Conservation (phyloP, 371 early-diverging fungal species). For the Parasitella parasitica region DNA sequence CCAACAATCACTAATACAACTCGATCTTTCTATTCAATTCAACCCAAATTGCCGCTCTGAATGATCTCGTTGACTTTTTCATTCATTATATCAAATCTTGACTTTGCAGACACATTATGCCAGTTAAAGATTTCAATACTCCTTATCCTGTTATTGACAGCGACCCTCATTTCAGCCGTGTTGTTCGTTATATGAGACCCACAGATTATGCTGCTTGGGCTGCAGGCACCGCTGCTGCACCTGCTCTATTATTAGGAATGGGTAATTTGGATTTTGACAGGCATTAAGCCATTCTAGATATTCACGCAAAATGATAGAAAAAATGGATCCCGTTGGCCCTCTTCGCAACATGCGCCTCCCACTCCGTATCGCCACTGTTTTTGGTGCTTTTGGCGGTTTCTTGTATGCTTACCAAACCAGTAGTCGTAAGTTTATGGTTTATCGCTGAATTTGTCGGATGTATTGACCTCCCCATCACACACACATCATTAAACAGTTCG, state of each 20-base stretch:
- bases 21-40: not conserved
- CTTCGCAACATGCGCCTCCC: conserved; percentile 52
- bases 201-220: conserved; percentile 77
- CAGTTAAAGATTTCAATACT: conserved; percentile 51
- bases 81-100: not conserved
- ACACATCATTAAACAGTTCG: conserved; percentile 57
- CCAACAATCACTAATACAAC: not conserved
- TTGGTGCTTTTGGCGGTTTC: conserved; percentile 72
- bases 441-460: no score
- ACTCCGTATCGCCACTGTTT: conserved; percentile 48
- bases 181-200: conserved; percentile 87
- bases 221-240: conserved; percentile 72
- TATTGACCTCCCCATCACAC: no score
- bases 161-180: conserved; percentile 80
- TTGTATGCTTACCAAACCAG: conserved; percentile 66
- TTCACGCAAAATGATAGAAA: no score
- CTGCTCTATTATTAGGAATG: conserved; percentile 70
- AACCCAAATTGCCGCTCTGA: not conserved
- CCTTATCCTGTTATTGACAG: conserved; percentile 70
- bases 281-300: no score
- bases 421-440: conserved; percentile 55
- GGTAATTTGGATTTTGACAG: conserved; percentile 53
- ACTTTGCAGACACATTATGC: conserved; percentile 27
- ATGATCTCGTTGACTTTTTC: not conserved
- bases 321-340: conserved; percentile 47